phyloP scores from a whole-genome alignment of 2,329 filamentous ascomycete genomes.

The Paraconiothyrium sp. region DNA sequence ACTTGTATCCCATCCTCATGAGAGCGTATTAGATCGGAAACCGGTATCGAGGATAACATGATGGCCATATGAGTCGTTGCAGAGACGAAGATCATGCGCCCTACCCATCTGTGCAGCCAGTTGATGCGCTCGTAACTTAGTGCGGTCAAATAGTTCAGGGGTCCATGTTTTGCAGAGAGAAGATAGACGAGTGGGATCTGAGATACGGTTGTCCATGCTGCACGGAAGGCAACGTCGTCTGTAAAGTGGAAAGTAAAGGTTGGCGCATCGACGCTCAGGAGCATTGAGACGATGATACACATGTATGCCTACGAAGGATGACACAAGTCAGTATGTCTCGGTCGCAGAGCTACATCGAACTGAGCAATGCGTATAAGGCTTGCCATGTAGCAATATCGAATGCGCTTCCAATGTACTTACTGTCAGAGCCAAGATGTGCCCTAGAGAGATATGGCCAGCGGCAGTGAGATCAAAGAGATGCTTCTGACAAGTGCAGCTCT shows the following conservation, averaged over 20 bases:
- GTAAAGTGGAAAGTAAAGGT: conserved; percentile 32
- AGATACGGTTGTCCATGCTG: conserved; percentile 40
- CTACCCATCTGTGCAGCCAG: conserved; percentile 38
- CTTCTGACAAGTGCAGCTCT: background rate
- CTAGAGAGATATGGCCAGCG: background rate
- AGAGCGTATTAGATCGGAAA: conserved; percentile 31
- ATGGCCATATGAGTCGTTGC: conserved; percentile 37
- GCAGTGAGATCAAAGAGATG: background rate
- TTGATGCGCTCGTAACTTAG: conserved; percentile 37
- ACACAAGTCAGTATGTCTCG: conserved; percentile 8
- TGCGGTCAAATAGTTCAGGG: conserved; percentile 29
- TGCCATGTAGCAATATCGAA: background rate
- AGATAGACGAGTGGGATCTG: conserved; percentile 41
- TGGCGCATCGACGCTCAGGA: conserved; percentile 35
- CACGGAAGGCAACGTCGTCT: conserved; percentile 43
- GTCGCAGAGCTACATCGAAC: background rate
- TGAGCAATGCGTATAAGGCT: conserved; percentile 14
- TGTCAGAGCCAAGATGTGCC: conserved; percentile 16
- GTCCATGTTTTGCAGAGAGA: conserved; percentile 37
- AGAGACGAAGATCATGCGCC: conserved; percentile 34
- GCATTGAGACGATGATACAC: conserved; percentile 16
- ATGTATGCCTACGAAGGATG: conserved; percentile 19
- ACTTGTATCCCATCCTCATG: conserved; percentile 29
- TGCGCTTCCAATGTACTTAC: conserved; percentile 14
- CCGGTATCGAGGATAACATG: conserved; percentile 37